phyloP scores from a whole-genome alignment of 441 rosid species.

The Arabidopsis hybrid region DNA sequence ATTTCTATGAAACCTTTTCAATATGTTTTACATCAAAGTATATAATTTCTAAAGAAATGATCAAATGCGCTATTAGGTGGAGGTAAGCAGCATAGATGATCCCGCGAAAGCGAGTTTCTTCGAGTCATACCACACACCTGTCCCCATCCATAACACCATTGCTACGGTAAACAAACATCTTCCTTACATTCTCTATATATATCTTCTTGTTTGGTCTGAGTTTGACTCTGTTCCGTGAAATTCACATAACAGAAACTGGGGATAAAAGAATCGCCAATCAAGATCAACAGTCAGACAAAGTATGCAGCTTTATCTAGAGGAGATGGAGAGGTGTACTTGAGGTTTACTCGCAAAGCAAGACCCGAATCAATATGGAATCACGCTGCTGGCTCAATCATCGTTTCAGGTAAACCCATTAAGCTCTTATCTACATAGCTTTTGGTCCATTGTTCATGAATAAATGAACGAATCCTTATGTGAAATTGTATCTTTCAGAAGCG shows the following conservation, averaged over 20 bases:
- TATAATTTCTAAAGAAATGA: not conserved
- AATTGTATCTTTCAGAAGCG: conserved; percentile 67
- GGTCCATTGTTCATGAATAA: conserved; percentile 19
- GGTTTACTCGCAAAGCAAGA: conserved; percentile 84
- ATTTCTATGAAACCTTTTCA: not conserved
- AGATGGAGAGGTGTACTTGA: conserved; percentile 92
- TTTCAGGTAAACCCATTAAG: conserved; percentile 61
- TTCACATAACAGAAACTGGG: conserved; percentile 77
- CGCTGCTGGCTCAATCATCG: conserved; percentile 93
- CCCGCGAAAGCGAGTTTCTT: conserved; percentile 90
- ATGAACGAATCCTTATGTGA: not conserved
- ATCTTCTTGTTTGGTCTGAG: not conserved
- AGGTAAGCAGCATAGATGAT: conserved; percentile 74
- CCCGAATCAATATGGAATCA: conserved; percentile 99
- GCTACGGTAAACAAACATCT: conserved; percentile 60
- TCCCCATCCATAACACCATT: conserved; percentile 75
- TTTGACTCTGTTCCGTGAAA: conserved; percentile 3
- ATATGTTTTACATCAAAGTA: not conserved
- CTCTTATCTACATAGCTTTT: conserved; percentile 9
- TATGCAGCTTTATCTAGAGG: conserved; percentile 96
- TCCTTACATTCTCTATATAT: conserved; percentile 1
- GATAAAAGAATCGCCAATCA: conserved; percentile 85
- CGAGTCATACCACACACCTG: conserved; percentile 93
- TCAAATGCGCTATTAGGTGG: conserved; percentile 57
- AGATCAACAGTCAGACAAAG: conserved; percentile 96